A percentile compares a stretch with the other conserved stretches of the same genome.
phyloP scores from a whole-genome alignment of 176 grass and related monocot species.

The Sorghum bicolor region Sorghum_bicolor_NCBIv3 NC_012871.2:49757501-49758000 shows the following conservation, averaged over 20 bases:
- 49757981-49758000: not conserved
- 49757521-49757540: slow-evolving; percentile 76
- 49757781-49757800: slow-evolving; percentile 19
- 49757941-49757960: slow-evolving; percentile 41
- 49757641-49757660: slow-evolving; percentile 28
- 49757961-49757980: slow-evolving; percentile 16
- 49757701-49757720: not conserved
- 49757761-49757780: slow-evolving; percentile 5
- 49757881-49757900: slow-evolving; percentile 13
- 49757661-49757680: slow-evolving; percentile 32
- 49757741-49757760: slow-evolving; percentile 10
- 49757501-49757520: slow-evolving; percentile 78
- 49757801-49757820: slow-evolving; percentile 29
- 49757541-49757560: slow-evolving; percentile 64
- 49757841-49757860: not conserved
- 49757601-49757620: slow-evolving; percentile 53
- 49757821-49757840: not conserved
- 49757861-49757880: slow-evolving; percentile 27
- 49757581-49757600: slow-evolving; percentile 12
- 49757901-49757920: not conserved
- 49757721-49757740: not conserved
- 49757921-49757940: slow-evolving; percentile 28
- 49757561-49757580: slow-evolving; percentile 77
- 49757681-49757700: slow-evolving; percentile 24
- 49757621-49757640: slow-evolving; percentile 32